A percentile compares a stretch with the other conserved stretches of the same genome.
Evolutionary conservation across 345 rosid species (phyloP).

Genomic region (Lumnitzera racemosa): DNA sequence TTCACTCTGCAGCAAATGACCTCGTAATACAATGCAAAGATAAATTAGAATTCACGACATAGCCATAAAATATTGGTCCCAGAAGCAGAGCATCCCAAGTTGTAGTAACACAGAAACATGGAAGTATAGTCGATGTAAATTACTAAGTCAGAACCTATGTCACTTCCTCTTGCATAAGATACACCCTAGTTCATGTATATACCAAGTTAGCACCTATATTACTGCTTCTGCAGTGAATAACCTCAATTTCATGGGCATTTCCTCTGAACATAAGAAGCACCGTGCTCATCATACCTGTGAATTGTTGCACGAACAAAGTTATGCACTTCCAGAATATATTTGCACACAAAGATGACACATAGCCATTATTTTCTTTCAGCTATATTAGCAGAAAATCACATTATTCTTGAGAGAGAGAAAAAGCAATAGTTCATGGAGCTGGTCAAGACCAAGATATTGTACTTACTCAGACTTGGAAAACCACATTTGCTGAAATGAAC

Average conservation of each 20-base stretch:
- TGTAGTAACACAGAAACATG: too few relatives aligned
- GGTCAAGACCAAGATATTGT: neutral
- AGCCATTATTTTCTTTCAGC: too few relatives aligned
- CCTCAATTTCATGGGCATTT: slow-evolving; percentile 64
- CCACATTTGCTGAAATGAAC: slow-evolving; percentile 99
- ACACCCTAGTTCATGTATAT: too few relatives aligned
- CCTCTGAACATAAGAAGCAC: slow-evolving; percentile 89
- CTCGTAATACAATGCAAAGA: too few relatives aligned
- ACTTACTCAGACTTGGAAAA: slow-evolving; percentile 82
- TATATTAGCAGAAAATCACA: neutral
- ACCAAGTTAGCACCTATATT: too few relatives aligned
- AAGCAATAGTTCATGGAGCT: neutral
- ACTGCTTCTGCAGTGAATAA: neutral
- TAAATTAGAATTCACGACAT: too few relatives aligned
- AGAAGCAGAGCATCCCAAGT: too few relatives aligned
- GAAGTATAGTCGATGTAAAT: too few relatives aligned
- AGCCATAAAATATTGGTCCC: too few relatives aligned
- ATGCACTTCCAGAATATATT: neutral
- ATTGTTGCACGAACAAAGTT: slow-evolving; percentile 3
- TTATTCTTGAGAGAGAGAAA: neutral
- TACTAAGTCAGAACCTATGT: too few relatives aligned
- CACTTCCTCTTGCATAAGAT: too few relatives aligned
- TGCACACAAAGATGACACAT: neutral
- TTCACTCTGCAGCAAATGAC: too few relatives aligned
- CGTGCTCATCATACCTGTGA: slow-evolving; percentile 94